Conservation (phyloP, 257 asterid species). For the Nicotiana tabacum region DNA sequence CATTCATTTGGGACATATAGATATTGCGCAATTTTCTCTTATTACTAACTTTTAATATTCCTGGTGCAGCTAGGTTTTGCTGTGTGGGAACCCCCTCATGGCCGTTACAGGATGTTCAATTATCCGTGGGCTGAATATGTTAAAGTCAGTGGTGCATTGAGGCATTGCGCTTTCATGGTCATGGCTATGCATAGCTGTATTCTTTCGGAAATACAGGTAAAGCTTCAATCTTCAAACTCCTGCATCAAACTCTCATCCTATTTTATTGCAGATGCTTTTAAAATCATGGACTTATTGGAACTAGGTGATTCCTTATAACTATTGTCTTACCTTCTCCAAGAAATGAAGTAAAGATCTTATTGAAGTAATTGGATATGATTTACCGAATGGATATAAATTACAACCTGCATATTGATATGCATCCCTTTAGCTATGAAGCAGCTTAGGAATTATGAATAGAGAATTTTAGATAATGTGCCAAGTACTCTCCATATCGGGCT, state of each 20-base stretch:
- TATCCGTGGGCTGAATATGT: slow-evolving; percentile 91
- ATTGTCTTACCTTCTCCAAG: not conserved
- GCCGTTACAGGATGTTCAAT: slow-evolving; percentile 82
- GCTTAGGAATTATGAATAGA: not conserved
- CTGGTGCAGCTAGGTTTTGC: slow-evolving; percentile 67
- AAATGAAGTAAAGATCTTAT: not conserved
- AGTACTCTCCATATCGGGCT: too few species aligned
- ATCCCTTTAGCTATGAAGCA: not conserved
- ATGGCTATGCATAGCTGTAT: slow-evolving; percentile 97
- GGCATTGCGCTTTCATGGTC: slow-evolving; percentile 96
- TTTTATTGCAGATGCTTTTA: not conserved
- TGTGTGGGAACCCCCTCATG: slow-evolving; percentile 97
- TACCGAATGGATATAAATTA: not conserved
- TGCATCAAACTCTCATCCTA: not conserved
- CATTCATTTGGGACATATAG: not conserved
- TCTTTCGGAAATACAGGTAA: slow-evolving; percentile 95
- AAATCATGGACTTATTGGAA: not conserved
- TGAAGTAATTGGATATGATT: not conserved
- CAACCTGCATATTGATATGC: not conserved
- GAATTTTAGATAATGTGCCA: not conserved
- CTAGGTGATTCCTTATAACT: not conserved
- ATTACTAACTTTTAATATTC: not conserved
- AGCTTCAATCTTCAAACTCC: slow-evolving; percentile 2
- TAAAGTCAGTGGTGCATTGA: slow-evolving; percentile 83
- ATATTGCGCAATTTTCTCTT: not conserved